These are phyloP conservation scores for Metarhizium robertsii DNA, from an alignment of 2,329 filamentous ascomycete genomes.

Conservation along the genomic window DNA sequence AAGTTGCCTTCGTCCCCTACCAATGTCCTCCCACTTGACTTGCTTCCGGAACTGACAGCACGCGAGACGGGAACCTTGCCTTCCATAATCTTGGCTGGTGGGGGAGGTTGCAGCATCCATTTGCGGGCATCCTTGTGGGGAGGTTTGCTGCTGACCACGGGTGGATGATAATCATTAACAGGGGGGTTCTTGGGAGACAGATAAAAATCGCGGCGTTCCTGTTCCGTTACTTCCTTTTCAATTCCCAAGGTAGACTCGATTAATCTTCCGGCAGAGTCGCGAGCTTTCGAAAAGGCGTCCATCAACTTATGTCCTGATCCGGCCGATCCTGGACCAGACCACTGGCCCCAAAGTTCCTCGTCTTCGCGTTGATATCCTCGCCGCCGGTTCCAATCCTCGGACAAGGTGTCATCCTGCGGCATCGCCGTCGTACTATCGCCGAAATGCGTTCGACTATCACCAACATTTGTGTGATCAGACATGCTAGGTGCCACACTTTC, in stretches of 20 bases:
- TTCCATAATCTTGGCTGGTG: constrained; percentile 83
- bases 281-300: constrained; percentile 50
- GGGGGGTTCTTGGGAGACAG: constrained; percentile 55
- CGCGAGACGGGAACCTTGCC: constrained; percentile 66
- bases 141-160: constrained; percentile 69
- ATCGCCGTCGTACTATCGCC: constrained; percentile 19
- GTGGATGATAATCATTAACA: constrained; percentile 79
- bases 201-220: constrained; percentile 52
- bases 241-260: constrained; percentile 43
- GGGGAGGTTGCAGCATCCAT: constrained; percentile 92
- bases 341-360: constrained; percentile 71
- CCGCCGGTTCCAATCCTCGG: constrained; percentile 59
- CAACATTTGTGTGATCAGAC: constrained; percentile 27
- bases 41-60: constrained; percentile 48
- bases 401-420: constrained; percentile 28
- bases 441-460: constrained; percentile 25
- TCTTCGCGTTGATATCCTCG: constrained; percentile 77
- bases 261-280: constrained; percentile 43
- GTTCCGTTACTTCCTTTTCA: constrained; percentile 42
- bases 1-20: constrained; percentile 32
- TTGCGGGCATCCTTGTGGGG: constrained; percentile 59
- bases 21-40: constrained; percentile 35
- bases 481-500: constrained; percentile 40
- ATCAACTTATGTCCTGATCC: constrained; percentile 48
- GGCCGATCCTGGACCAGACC: constrained; percentile 3